A percentile compares a stretch with the other conserved stretches of the same genome.
Conservation (phyloP, 768 basidiomycete genomes). For the Candolleomyces eurysporus region DNA sequence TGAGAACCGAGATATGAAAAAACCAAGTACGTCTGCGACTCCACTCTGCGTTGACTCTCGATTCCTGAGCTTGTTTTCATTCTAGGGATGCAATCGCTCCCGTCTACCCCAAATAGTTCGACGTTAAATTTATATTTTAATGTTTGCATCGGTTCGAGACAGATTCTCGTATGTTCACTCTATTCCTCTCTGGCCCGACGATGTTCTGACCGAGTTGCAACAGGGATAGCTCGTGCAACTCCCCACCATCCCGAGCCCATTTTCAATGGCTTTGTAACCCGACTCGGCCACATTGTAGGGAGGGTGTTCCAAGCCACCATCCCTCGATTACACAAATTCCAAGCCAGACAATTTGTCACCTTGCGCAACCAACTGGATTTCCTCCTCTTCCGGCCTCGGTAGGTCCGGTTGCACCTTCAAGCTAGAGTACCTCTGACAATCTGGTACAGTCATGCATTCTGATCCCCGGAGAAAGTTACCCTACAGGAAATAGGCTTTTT, state of each 20-base stretch:
- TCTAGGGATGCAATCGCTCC: too few species aligned
- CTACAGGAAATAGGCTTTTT: constrained; percentile 97
- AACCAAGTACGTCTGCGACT: too few species aligned
- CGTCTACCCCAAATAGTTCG: too few species aligned
- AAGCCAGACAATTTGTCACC: constrained; percentile 95
- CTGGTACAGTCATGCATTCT: constrained; percentile 76
- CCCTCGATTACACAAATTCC: constrained; percentile 91
- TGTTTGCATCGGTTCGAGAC: too few species aligned
- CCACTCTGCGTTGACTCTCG: too few species aligned
- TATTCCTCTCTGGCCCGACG: not conserved
- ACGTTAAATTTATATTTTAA: too few species aligned
- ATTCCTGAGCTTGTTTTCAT: too few species aligned
- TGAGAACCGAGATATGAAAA: too few species aligned
- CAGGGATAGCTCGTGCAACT: constrained; percentile 94
- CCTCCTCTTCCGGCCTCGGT: constrained; percentile 94
- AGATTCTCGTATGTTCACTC: too few species aligned
- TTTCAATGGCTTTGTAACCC: constrained; percentile 90
- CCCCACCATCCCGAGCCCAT: constrained; percentile 94
- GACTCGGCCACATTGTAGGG: constrained; percentile 90
- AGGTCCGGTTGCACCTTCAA: constrained; percentile 17
- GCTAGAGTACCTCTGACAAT: constrained; percentile 1
- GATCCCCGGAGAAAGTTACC: constrained; percentile 85
- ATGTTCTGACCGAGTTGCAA: not conserved
- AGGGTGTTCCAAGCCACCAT: constrained; percentile 96
- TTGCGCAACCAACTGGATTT: constrained; percentile 98